Conservation (phyloP, 495 filamentous ascomycete genomes). For the Hyaloscypha hepaticicola region DNA sequence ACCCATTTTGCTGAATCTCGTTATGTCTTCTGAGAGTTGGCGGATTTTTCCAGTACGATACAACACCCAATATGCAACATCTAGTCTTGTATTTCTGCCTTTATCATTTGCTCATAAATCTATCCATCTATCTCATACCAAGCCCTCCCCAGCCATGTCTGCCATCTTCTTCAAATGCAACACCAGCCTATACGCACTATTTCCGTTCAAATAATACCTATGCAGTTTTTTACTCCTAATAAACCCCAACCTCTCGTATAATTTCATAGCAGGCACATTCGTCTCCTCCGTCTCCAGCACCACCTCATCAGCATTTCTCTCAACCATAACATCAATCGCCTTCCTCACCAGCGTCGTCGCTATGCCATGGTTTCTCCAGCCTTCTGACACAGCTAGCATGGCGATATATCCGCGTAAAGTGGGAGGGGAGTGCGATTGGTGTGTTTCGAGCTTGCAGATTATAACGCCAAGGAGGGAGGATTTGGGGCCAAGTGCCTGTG, state of each 20-base stretch:
- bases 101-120: background rate
- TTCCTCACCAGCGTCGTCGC: slow-evolving; percentile 84
- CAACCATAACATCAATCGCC: slow-evolving; percentile 91
- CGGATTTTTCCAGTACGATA: background rate
- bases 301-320: slow-evolving; percentile 84
- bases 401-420: slow-evolving; percentile 94
- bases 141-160: slow-evolving; percentile 27
- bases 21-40: background rate
- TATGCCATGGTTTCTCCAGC: slow-evolving; percentile 82
- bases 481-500: slow-evolving; percentile 64
- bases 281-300: slow-evolving; percentile 96
- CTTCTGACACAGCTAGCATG: slow-evolving; percentile 86
- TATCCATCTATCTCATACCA: background rate
- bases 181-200: slow-evolving; percentile 86
- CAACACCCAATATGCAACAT: background rate
- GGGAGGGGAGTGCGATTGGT: slow-evolving; percentile 64
- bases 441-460: slow-evolving; percentile 92
- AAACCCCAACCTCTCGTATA: slow-evolving; percentile 94
- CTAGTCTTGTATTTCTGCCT: background rate
- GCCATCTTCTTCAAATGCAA: slow-evolving; percentile 64
- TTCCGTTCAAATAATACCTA: slow-evolving; percentile 95
- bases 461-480: slow-evolving; percentile 75
- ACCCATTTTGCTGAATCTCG: slow-evolving; percentile 18
- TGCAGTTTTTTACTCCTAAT: slow-evolving; percentile 89
- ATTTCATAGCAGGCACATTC: slow-evolving; percentile 85